phyloP scores from a whole-genome alignment of 2,329 filamentous ascomycete genomes.

The Xylaria hypoxylon region DNA sequence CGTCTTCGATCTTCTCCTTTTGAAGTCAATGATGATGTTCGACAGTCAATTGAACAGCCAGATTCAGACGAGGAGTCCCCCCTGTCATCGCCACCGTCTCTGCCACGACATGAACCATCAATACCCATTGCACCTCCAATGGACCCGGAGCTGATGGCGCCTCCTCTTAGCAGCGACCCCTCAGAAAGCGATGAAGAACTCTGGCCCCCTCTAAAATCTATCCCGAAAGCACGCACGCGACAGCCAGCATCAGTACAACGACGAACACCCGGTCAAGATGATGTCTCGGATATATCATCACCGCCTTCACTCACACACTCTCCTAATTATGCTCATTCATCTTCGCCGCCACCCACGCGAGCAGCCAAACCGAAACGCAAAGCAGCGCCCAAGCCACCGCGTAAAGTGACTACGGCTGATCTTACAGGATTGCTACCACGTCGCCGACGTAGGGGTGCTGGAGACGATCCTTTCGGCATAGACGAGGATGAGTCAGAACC shows the following conservation, averaged over 20 bases:
- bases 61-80: constrained; percentile 45
- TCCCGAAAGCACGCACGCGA: constrained; percentile 59
- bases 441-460: constrained; percentile 57
- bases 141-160: constrained; percentile 64
- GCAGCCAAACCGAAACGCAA: constrained; percentile 51
- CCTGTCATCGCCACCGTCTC: constrained; percentile 43
- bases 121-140: constrained; percentile 56
- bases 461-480: constrained; percentile 56
- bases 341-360: constrained; percentile 47
- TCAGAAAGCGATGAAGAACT: constrained; percentile 57
- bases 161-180: constrained; percentile 66
- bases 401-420: constrained; percentile 65
- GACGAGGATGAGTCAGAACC: constrained; percentile 57
- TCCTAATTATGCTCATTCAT: constrained; percentile 62
- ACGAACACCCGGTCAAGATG: constrained; percentile 55
- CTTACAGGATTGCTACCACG: constrained; percentile 66
- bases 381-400: constrained; percentile 52
- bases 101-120: constrained; percentile 37
- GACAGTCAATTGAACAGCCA: constrained; percentile 43
- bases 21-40: constrained; percentile 38
- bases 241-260: constrained; percentile 45
- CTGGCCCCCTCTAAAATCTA: constrained; percentile 65
- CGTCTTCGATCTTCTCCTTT: constrained; percentile 54
- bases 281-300: constrained; percentile 68
- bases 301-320: constrained; percentile 76